A percentile compares a stretch with the other conserved stretches of the same genome.
These are phyloP conservation scores for Casuarina cunninghamiana DNA, from an alignment of 306 rosid genomes.

Conservation along the genomic window DNA sequence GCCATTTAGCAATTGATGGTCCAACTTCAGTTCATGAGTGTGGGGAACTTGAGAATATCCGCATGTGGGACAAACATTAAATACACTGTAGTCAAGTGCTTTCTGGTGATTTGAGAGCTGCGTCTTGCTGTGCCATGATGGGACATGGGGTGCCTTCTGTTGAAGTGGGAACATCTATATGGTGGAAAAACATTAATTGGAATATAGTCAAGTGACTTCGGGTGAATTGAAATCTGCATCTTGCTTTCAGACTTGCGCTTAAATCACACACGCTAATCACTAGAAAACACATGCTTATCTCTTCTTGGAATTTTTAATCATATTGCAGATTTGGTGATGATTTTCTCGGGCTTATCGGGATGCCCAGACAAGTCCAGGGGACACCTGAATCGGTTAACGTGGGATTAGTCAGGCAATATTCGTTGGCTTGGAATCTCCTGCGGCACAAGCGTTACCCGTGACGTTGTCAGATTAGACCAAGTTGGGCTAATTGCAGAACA, in stretches of 20 bases:
- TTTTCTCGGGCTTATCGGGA: constrained; percentile 13
- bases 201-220: background rate
- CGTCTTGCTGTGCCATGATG: background rate
- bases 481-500: constrained; percentile 17
- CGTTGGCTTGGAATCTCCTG: constrained; percentile 15
- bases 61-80: background rate
- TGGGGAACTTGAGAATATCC: too few relatives aligned
- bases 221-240: background rate
- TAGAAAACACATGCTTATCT: too few relatives aligned
- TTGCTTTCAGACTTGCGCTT: background rate
- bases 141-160: too few relatives aligned
- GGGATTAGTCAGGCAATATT: background rate
- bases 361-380: background rate
- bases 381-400: background rate
- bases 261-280: too few relatives aligned
- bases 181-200: background rate
- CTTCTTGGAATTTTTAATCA: background rate
- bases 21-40: too few relatives aligned
- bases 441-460: constrained; percentile 6
- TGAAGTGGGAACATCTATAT: too few relatives aligned
- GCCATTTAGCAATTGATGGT: too few relatives aligned
- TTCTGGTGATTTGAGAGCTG: background rate
- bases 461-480: constrained; percentile 2
- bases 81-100: background rate
- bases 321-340: constrained; percentile 14